Base-by-base conservation (phyloP, 2,329 filamentous ascomycete species). In the Penicillium nordicum region DNA sequence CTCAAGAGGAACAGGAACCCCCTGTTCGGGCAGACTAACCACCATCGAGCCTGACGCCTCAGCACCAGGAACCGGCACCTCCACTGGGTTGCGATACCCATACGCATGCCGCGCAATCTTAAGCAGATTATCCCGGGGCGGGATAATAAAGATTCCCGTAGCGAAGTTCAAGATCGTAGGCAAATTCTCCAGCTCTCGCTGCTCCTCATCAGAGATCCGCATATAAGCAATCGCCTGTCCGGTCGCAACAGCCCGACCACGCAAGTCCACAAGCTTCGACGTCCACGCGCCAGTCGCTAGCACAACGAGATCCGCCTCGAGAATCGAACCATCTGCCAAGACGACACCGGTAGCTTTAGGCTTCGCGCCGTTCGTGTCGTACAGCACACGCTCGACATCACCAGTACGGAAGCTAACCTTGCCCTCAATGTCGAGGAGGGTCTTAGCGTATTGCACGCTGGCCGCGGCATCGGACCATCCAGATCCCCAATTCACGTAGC, bases 251-350 rank as follows among this genome's bases (percentile, higher is more conserved):
- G 86, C 87, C 43, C 89, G 84, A 27, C 90, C 90, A 45, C 86
- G 80, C 0, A 97, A 78, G 72, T 96, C 89, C 54, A 97, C 76
- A 23, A 97, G 80, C 1, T 83, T 81, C 2, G 87, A 84, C 2
- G 89, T 90, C 92, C 93, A 97, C 5, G 93, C 92, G 16, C 93
- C 93, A 0, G 92, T 86, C 0, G 93, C 92, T 2, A 96, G 80
- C 53, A 97, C 79, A 34, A 89, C 87, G 8, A 96, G 79, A 57
- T 90, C 88, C 2, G 88, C 89, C 4, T 74, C 76, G 7, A 90
- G 61, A 10, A 69, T 75, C 7, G 72, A 72, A 1, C 79, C 80
- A 58, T 82, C 75, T 2, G 67, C 65, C 11, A 89, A 76, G 32
- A 68, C 66, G 16, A 86, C 79, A 18, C 85, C 85, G 3, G 66